Conservation (phyloP, 192 early-diverging fungal species). For the Umbelopsis ramanniana region DNA sequence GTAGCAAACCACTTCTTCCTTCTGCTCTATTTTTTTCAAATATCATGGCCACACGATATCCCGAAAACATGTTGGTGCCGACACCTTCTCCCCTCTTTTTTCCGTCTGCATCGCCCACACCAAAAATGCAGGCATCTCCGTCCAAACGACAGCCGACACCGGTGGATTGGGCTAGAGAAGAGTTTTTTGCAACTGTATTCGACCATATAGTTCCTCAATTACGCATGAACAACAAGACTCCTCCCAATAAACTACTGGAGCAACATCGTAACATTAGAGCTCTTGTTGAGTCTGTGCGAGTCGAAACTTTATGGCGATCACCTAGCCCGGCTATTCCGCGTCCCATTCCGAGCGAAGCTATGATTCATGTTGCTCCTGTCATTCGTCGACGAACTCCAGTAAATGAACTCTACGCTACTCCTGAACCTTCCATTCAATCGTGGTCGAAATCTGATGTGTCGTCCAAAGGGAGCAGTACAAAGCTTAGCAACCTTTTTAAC, state of each 20-base stretch:
- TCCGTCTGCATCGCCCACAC: constrained; percentile 27
- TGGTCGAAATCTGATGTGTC: not conserved
- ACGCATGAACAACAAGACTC: constrained; percentile 21
- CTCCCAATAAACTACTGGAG: constrained; percentile 11
- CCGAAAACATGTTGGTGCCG: not conserved
- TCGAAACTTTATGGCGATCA: constrained; percentile 14
- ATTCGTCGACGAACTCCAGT: constrained; percentile 8
- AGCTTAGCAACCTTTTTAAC: not conserved
- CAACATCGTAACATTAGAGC: constrained; percentile 20
- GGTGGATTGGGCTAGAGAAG: constrained; percentile 24
- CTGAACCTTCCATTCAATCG: not conserved
- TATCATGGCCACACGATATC: constrained; percentile 1
- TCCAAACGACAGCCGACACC: constrained; percentile 24
- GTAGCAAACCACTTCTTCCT: not conserved
- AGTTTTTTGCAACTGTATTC: constrained; percentile 14
- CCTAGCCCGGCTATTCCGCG: constrained; percentile 9
- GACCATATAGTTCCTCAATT: constrained; percentile 20
- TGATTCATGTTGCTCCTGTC: constrained; percentile 19
- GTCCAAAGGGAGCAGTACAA: not conserved
- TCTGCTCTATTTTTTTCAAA: not conserved
- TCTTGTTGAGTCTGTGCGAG: constrained; percentile 12
- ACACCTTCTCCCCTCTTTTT: constrained; percentile 30
- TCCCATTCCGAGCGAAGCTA: not conserved
- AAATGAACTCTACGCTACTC: not conserved
- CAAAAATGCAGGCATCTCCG: constrained; percentile 20